Conservation (phyloP, 257 asterid species). For the Verbascum thapsus region DNA sequence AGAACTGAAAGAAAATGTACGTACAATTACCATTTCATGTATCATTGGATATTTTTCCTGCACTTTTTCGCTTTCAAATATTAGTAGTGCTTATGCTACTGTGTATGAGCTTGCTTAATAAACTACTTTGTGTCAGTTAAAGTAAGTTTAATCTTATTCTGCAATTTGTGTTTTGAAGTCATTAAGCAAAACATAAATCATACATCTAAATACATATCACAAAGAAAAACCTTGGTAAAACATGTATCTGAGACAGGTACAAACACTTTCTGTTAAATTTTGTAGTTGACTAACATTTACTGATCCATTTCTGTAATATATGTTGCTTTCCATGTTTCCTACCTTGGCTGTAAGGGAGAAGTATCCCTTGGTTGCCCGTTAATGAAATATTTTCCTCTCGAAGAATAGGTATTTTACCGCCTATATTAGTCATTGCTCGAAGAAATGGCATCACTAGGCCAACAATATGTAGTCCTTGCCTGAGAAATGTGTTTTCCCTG, state of each 20-base stretch:
- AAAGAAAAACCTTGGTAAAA: not conserved
- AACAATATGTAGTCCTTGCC: not conserved
- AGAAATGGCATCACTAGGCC: not conserved
- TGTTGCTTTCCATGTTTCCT: not conserved
- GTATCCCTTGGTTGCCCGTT: not conserved
- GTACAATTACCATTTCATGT: slow-evolving; percentile 26
- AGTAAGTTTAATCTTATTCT: not conserved
- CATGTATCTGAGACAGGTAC: too few species aligned
- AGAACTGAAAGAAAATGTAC: slow-evolving; percentile 80
- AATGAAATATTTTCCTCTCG: not conserved
- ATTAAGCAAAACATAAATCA: too few species aligned
- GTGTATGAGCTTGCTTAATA: slow-evolving; percentile 16
- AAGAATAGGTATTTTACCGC: not conserved
- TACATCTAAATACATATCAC: not conserved
- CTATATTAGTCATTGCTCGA: not conserved
- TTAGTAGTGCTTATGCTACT: slow-evolving; percentile 7
- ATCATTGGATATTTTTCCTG: slow-evolving; percentile 17
- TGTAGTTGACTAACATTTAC: not conserved
- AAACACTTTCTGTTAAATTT: not conserved
- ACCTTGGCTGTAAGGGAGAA: not conserved
- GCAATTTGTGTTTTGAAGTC: not conserved
- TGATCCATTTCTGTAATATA: not conserved
- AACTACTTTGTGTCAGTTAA: slow-evolving; percentile 11
- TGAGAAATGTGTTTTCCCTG: not conserved
- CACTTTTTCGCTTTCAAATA: slow-evolving; percentile 1